Conservation (phyloP, 1,139 yeast species). For the Hemisphaericaspora subhashii region DNA sequence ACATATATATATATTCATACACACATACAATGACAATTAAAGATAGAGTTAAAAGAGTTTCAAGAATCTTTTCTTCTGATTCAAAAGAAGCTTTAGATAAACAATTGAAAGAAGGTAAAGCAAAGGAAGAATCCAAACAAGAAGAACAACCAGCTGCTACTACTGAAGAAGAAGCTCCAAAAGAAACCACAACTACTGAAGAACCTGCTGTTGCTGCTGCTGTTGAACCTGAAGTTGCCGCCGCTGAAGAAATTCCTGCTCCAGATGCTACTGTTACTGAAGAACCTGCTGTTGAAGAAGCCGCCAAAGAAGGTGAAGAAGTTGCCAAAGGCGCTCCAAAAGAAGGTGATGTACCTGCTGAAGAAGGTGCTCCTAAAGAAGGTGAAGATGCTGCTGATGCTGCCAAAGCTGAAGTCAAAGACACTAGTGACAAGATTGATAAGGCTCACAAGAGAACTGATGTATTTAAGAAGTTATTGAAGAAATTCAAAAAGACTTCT, state of each 20-base stretch:
- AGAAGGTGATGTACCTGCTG: slow-evolving; percentile 11
- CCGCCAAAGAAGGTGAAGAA: slow-evolving; percentile 11
- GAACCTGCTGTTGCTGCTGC: slow-evolving; percentile 13
- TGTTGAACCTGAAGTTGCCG: slow-evolving; percentile 13
- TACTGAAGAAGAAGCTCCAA: slow-evolving; percentile 5
- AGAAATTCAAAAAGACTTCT: slow-evolving; percentile 46
- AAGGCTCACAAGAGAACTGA: slow-evolving; percentile 45
- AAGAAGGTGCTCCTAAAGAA: slow-evolving; percentile 12
- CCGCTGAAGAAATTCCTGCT: slow-evolving; percentile 14
- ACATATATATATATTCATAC: not conserved
- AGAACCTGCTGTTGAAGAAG: slow-evolving; percentile 14
- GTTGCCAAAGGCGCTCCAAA: slow-evolving; percentile 4
- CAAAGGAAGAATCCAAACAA: slow-evolving; percentile 5
- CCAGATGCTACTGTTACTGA: no score
- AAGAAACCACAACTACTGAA: slow-evolving; percentile 11
- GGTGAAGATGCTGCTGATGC: slow-evolving; percentile 20
- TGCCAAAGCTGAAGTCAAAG: slow-evolving; percentile 33
- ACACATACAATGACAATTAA: slow-evolving; percentile 38
- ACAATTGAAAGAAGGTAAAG: slow-evolving; percentile 8
- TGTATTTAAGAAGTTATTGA: slow-evolving; percentile 49
- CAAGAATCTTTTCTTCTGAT: slow-evolving; percentile 38
- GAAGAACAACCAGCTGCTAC: slow-evolving; percentile 9
- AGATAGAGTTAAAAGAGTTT: slow-evolving; percentile 48
- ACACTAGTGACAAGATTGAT: slow-evolving; percentile 28
- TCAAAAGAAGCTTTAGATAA: slow-evolving; percentile 15